Base-by-base conservation (phyloP, 306 rosid species). In the Rosa rugosa region DNA sequence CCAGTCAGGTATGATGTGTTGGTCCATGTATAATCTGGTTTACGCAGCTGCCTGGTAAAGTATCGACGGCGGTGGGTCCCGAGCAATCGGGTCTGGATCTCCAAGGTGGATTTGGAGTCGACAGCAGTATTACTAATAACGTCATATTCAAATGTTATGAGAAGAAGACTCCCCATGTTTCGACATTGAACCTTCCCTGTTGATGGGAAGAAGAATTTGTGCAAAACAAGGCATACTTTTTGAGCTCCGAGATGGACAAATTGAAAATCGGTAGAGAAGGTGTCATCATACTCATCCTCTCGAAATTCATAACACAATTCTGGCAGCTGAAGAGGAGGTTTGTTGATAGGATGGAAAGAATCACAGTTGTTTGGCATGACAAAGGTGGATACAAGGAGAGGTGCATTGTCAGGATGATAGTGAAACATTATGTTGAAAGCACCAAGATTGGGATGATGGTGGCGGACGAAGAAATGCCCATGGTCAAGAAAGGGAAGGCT, bases 141-240 rank as follows among this genome's bases (percentile, higher is more conserved):
- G n/a, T 63, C 42, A 63, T 63, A 63, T 63, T 63, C 69, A 63
- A 63, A 63, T 12, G 69, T 63, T 14, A 62, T 13, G 68, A 62
- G n/a, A 63, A 4, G 9, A 63, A 63, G 18, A 31, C 4, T 62
- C 20, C 68, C 68, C 3, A 18, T 62, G 68, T 62, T 25, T 27
- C 68, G 5, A 63, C 1, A 2, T 63, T 16, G n/a, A 27, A 31
- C 36, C 36, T 31, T 31, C 36, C 36, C 36, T 31, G 3, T 31
- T 31, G 36, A 8, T 23, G 1, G 18, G 5, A 40, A 5, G 41
- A 27, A 63, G 11, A 11, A 63, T 63, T 13, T 63, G 42, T 63
- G 5, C 10, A 63, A 4, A 27, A 63, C 41, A 27, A 63, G 69
- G 69, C 41, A 14, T 42, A 31, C 40, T 5, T 63, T 31, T 63